Conservation (phyloP, 495 filamentous ascomycete species). For the Astrothelium macrocarpum region DNA sequence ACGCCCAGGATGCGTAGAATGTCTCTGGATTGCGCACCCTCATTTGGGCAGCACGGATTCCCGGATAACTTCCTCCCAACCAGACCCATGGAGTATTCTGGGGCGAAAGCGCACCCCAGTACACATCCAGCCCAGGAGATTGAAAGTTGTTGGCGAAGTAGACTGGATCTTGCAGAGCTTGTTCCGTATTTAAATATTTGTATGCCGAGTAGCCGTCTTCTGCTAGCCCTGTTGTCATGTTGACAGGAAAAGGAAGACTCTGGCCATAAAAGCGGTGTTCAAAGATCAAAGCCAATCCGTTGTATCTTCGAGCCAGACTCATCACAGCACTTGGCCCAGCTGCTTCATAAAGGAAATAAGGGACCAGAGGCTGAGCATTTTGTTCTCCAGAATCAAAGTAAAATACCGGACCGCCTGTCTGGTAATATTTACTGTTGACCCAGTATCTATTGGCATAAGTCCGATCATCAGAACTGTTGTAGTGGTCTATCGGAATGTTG, state of each 20-base stretch:
- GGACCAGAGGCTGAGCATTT: conserved; percentile 10
- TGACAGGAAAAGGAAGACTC: conserved; percentile 9
- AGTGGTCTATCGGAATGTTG: conserved; percentile 13
- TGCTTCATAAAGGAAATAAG: conserved; percentile 14
- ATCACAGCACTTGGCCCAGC: conserved; percentile 9
- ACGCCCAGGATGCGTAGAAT: conserved; percentile 45
- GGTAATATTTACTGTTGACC: conserved; percentile 10
- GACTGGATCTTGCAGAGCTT: conserved; percentile 15
- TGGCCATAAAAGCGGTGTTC: conserved; percentile 13
- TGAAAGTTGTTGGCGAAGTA: conserved; percentile 14
- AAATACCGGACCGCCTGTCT: conserved; percentile 7
- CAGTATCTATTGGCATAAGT: conserved; percentile 10
- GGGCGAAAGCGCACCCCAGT: conserved; percentile 4
- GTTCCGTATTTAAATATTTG: conserved; percentile 14
- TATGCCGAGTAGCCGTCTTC: conserved; percentile 13
- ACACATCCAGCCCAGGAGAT: conserved; percentile 9
- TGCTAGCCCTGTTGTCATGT: conserved; percentile 6
- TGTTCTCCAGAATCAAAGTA: conserved; percentile 14
- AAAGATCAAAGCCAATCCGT: conserved; percentile 9
- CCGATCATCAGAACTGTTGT: conserved; percentile 12
- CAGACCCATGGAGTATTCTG: conserved; percentile 47
- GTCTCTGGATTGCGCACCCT: conserved; percentile 49
- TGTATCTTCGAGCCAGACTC: conserved; percentile 5
- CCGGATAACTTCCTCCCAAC: conserved; percentile 50
- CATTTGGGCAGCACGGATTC: conserved; percentile 45